Conservation (phyloP, 768 basidiomycete species). For the Hydnomerulius pinastri region DNA sequence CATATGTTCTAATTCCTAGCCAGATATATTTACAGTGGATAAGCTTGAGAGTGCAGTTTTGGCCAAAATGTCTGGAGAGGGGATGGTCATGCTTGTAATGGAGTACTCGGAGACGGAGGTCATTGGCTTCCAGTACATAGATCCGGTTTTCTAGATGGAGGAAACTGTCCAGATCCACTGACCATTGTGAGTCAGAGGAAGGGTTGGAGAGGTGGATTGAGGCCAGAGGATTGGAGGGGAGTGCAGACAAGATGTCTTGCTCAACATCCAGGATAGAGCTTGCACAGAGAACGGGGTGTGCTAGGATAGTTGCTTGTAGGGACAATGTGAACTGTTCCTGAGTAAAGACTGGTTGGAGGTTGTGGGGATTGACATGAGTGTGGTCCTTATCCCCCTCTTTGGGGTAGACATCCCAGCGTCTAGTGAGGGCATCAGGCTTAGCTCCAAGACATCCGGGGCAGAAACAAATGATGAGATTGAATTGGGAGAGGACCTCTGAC, state of each 20-base stretch:
- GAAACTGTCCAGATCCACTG: neutral
- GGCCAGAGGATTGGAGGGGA: neutral
- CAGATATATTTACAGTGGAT: conserved; percentile 20
- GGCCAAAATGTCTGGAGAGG: conserved; percentile 34
- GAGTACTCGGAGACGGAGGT: conserved; percentile 27
- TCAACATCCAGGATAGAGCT: no score
- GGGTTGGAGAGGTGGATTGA: neutral
- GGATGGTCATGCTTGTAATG: conserved; percentile 25
- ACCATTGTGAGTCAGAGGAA: conserved; percentile 1
- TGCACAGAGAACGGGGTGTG: no score
- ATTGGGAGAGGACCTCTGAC: conserved; percentile 5
- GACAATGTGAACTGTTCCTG: no score
- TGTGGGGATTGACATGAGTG: no score
- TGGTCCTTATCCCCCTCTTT: no score
- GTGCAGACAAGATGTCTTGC: conserved; percentile 14
- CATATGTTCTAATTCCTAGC: conserved; percentile 8
- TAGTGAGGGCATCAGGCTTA: neutral
- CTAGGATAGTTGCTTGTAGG: no score
- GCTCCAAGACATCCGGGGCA: conserved; percentile 17
- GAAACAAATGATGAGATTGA: neutral
- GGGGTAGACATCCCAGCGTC: conserved; percentile 18
- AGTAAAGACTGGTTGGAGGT: no score
- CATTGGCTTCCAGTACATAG: conserved; percentile 11
- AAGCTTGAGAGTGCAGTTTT: conserved; percentile 22
- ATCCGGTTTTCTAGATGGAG: conserved; percentile 1